Evolutionary conservation across 1,284 basidiomycete genomes (phyloP).

Genomic region (Puccinia coronata): DNA sequence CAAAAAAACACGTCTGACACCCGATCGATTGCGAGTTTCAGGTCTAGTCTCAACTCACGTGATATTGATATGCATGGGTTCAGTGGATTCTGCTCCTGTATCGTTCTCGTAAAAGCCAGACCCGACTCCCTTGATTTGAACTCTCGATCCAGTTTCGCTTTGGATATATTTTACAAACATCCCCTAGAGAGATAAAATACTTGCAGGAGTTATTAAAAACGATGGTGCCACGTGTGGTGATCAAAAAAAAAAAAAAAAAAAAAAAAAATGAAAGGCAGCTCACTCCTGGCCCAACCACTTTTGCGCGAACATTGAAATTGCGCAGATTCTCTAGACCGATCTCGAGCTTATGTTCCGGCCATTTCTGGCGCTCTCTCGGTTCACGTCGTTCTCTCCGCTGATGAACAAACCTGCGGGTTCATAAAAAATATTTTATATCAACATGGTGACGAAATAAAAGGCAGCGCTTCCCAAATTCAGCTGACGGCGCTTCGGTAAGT

Average conservation of each 20-base stretch:
- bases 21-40: too few species aligned
- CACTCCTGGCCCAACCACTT: slow-evolving; percentile 91
- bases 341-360: slow-evolving; percentile 89
- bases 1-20: too few species aligned
- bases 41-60: slow-evolving; percentile 64
- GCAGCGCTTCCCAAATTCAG: background rate
- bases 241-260: background rate
- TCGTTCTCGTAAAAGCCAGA: slow-evolving; percentile 95
- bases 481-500: slow-evolving; percentile 75
- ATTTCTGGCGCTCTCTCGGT: slow-evolving; percentile 68
- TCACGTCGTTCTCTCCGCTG: slow-evolving; percentile 38
- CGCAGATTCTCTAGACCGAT: slow-evolving; percentile 84
- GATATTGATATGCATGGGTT: slow-evolving; percentile 92
- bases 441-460: background rate
- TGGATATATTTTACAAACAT: slow-evolving; percentile 99
- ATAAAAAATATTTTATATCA: too few species aligned
- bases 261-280: slow-evolving; percentile 55
- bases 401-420: slow-evolving; percentile 24
- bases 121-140: slow-evolving; percentile 96
- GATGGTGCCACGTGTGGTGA: too few species aligned
- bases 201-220: too few species aligned
- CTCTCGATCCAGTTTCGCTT: slow-evolving; percentile 88
- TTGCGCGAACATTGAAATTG: slow-evolving; percentile 96
- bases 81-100: slow-evolving; percentile 83
- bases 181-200: slow-evolving; percentile 64